Evolutionary conservation across 345 rosid genomes (phyloP).

Genomic region (Fremontodendron californicum): DNA sequence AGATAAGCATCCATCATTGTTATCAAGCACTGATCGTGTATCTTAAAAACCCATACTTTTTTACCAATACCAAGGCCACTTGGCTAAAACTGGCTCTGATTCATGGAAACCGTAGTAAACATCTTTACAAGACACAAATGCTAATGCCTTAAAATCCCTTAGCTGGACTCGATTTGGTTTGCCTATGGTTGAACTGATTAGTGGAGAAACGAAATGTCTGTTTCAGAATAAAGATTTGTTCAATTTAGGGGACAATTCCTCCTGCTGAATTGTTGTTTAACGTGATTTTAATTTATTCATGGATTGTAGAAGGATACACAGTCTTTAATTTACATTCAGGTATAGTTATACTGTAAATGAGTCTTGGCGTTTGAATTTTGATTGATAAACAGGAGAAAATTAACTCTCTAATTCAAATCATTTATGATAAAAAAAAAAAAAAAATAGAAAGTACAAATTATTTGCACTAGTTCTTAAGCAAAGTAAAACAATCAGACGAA

Average conservation of each 20-base stretch:
- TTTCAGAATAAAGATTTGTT: not conserved
- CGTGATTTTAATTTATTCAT: not conserved
- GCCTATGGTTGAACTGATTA: not conserved
- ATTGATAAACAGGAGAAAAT: not conserved
- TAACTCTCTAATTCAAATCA: not conserved
- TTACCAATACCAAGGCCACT: too few species aligned
- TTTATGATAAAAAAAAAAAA: not conserved
- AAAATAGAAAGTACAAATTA: not conserved
- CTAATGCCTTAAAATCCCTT: not conserved
- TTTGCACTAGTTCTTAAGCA: not conserved
- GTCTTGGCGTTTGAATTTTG: not conserved
- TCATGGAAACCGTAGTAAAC: not conserved
- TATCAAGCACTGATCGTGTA: not conserved
- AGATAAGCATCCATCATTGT: not conserved
- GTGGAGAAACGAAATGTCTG: not conserved
- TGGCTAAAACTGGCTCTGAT: not conserved
- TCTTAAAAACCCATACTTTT: not conserved
- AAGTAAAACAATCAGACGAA: not conserved
- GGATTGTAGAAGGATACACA: not conserved
- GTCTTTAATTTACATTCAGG: not conserved
- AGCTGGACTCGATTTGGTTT: not conserved
- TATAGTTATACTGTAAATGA: not conserved
- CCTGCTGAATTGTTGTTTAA: not conserved
- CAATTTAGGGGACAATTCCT: not conserved
- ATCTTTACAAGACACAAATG: not conserved